A percentile compares a stretch with the other conserved stretches of the same genome.
Conservation (phyloP, 192 early-diverging fungal genomes). For the Backusella morwellensis region DNA sequence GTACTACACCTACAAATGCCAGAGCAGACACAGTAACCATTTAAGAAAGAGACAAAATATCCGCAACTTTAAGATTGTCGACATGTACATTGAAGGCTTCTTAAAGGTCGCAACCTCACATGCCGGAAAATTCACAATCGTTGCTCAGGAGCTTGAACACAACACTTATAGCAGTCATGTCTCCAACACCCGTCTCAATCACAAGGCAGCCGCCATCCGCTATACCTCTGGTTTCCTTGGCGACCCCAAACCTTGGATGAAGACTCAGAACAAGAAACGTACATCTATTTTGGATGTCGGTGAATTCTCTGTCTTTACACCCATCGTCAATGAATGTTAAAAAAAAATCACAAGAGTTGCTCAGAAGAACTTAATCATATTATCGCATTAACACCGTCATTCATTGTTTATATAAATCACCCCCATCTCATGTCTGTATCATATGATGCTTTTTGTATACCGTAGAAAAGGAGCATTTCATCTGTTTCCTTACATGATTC, state of each 20-base stretch:
- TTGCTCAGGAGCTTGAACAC: not conserved
- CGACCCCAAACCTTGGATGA: not conserved
- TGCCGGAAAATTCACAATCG: not conserved
- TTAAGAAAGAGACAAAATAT: not conserved
- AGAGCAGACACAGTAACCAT: not conserved
- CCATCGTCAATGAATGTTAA: not conserved
- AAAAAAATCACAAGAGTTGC: not conserved
- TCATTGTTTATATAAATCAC: not conserved
- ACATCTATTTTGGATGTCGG: not conserved
- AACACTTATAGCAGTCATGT: not conserved
- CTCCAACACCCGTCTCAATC: not conserved
- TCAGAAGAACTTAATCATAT: not conserved
- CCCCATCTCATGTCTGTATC: not conserved
- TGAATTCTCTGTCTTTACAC: not conserved
- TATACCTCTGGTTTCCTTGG: not conserved
- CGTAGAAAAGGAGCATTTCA: not conserved
- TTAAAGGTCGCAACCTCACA: not conserved
- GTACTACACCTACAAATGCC: not conserved
- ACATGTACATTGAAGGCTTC: conserved; percentile 4
- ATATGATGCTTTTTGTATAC: not conserved
- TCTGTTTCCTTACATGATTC: not conserved
- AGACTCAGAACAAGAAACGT: not conserved
- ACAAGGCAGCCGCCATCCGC: not conserved
- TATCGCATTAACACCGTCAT: not conserved
- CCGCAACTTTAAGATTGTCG: not conserved